Evolutionary conservation across 352 stramenopile species (phyloP).

Genomic region (Globisporangium polare): DNA sequence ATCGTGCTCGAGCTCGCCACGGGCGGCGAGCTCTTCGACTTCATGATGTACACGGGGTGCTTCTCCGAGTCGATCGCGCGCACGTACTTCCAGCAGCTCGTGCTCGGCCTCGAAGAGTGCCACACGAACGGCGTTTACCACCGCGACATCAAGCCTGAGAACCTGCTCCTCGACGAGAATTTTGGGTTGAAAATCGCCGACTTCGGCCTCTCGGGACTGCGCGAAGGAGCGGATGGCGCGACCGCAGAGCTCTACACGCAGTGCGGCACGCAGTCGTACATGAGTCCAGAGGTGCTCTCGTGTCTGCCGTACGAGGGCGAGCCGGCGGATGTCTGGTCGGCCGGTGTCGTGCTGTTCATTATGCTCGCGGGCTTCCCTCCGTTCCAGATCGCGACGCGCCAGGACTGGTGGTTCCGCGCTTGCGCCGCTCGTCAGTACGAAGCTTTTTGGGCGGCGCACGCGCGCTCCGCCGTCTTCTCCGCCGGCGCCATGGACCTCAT

Average conservation of each 20-base stretch:
- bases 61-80: constrained; percentile 86
- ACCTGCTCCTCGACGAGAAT: constrained; percentile 85
- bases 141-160: constrained; percentile 94
- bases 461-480: constrained; percentile 69
- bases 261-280: constrained; percentile 91
- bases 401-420: constrained; percentile 90
- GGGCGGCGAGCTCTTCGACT: constrained; percentile 89
- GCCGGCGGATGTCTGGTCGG: constrained; percentile 89
- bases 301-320: constrained; percentile 83
- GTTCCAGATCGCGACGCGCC: constrained; percentile 85
- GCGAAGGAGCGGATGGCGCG: constrained; percentile 52
- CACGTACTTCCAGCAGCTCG: constrained; percentile 87
- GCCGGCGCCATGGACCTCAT: constrained; percentile 66
- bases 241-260: constrained; percentile 78
- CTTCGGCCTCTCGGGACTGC: constrained; percentile 93
- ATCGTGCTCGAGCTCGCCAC: constrained; percentile 88
- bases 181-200: constrained; percentile 92
- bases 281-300: constrained; percentile 90
- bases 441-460: constrained; percentile 75
- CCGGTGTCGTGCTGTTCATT: constrained; percentile 92
- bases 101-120: constrained; percentile 74
- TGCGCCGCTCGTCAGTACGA: constrained; percentile 71
- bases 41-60: constrained; percentile 92
- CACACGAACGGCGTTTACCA: constrained; percentile 86
- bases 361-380: constrained; percentile 91